A percentile compares a stretch with the other conserved stretches of the same genome.
Conservation (phyloP, 495 filamentous ascomycete species). For the Hypoxylon perforatum region DNA sequence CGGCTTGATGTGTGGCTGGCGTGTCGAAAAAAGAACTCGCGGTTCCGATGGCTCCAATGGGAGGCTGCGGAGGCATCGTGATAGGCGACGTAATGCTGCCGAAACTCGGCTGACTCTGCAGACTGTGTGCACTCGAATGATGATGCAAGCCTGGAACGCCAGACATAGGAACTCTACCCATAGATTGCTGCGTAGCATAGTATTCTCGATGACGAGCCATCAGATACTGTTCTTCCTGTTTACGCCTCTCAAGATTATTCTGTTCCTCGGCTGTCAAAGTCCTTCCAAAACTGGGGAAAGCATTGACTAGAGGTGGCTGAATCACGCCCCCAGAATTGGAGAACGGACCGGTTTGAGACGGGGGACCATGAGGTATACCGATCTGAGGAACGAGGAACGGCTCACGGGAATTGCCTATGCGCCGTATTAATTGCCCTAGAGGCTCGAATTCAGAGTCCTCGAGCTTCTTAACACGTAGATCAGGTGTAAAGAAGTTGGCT, state of each 20-base stretch:
- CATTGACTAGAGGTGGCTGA: conserved; percentile 93
- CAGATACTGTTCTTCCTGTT: conserved; percentile 97
- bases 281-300: conserved; percentile 97
- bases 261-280: conserved; percentile 97
- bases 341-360: conserved; percentile 62
- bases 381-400: conserved; percentile 98
- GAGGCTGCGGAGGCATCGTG: conserved; percentile 77
- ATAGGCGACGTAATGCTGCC: conserved; percentile 90
- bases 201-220: conserved; percentile 96
- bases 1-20: conserved; percentile 50
- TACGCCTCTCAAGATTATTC: conserved; percentile 92
- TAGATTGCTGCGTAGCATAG: conserved; percentile 84
- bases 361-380: conserved; percentile 86
- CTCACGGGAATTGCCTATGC: conserved; percentile 96
- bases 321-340: conserved; percentile 68
- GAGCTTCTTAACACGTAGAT: conserved; percentile 90
- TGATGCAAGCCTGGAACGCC: conserved; percentile 83
- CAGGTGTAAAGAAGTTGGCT: conserved; percentile 94
- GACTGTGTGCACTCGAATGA: conserved; percentile 90
- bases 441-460: conserved; percentile 96
- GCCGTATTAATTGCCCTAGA: conserved; percentile 91
- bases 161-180: conserved; percentile 65
- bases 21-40: conserved; percentile 76
- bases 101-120: conserved; percentile 95
- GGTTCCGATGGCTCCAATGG: conserved; percentile 67